These are phyloP conservation scores for Cercis canadensis DNA, from an alignment of 306 rosid species.

Conservation along the genomic window DNA sequence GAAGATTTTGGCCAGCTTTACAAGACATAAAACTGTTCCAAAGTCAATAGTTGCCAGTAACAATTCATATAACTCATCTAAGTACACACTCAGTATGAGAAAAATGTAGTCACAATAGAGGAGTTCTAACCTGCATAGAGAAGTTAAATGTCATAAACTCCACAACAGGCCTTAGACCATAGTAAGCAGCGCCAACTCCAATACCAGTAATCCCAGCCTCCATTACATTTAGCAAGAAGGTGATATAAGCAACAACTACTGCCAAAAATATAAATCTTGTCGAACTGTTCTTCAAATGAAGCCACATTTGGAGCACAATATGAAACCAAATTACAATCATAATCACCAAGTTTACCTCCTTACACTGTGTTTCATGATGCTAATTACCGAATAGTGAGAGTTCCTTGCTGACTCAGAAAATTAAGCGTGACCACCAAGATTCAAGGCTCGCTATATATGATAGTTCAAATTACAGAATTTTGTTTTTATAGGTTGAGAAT, in stretches of 20 bases:
- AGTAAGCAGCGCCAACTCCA: slow-evolving; percentile 98
- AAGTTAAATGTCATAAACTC: slow-evolving; percentile 99
- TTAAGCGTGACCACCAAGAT: background rate
- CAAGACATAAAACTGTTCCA: background rate
- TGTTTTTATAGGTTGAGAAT: background rate
- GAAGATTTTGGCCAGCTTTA: slow-evolving; percentile 7
- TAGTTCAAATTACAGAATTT: background rate
- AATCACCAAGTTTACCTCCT: background rate
- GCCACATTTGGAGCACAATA: no score
- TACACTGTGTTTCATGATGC: background rate
- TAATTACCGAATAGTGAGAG: background rate
- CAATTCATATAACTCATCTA: background rate
- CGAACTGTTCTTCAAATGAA: background rate
- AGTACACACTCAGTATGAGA: slow-evolving; percentile 11
- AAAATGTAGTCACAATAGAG: slow-evolving; percentile 12
- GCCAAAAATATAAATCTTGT: slow-evolving; percentile 9
- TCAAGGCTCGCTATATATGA: background rate
- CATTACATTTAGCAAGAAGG: slow-evolving; percentile 41
- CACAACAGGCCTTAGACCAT: slow-evolving; percentile 87
- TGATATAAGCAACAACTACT: slow-evolving; percentile 25
- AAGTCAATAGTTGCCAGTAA: background rate
- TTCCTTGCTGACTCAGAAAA: background rate
- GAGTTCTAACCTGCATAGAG: slow-evolving; percentile 91
- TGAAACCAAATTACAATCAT: background rate
- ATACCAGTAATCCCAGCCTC: slow-evolving; percentile 99